phyloP scores from a whole-genome alignment of 2,329 filamentous ascomycete genomes.

The Helotiales sp. region DNA sequence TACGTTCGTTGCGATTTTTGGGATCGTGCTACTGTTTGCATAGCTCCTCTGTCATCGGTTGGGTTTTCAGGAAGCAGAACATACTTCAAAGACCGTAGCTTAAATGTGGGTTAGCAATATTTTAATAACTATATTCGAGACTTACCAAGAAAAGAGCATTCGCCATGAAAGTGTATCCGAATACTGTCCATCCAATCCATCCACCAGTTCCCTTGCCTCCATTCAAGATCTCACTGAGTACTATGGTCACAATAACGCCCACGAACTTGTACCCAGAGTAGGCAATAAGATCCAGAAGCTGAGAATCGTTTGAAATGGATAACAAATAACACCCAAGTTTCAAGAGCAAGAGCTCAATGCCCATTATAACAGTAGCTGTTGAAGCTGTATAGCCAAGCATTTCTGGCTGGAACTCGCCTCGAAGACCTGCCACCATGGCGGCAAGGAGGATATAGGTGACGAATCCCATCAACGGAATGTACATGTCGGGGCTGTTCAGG shows the following conservation, averaged over 20 bases:
- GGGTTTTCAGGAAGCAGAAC: constrained; percentile 86
- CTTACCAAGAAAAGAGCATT: constrained; percentile 93
- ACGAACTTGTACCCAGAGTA: constrained; percentile 99
- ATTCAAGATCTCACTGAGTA: constrained; percentile 75
- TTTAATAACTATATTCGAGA: constrained; percentile 14
- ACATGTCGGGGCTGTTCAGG: constrained; percentile 98
- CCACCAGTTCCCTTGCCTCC: constrained; percentile 80
- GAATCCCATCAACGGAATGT: constrained; percentile 97
- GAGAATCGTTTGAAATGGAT: constrained; percentile 90
- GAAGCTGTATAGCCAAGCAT: constrained; percentile 87
- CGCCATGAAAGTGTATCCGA: constrained; percentile 87
- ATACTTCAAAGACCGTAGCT: constrained; percentile 95
- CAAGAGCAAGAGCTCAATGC: constrained; percentile 85
- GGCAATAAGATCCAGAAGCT: constrained; percentile 89
- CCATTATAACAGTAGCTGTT: constrained; percentile 77
- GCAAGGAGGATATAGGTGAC: constrained; percentile 97
- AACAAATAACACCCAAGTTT: constrained; percentile 93
- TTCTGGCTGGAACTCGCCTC: constrained; percentile 91
- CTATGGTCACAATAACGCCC: constrained; percentile 87
- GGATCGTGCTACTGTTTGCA: constrained; percentile 74
- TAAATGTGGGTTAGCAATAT: constrained; percentile 18
- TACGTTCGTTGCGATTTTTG: constrained; percentile 88
- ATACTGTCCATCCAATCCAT: constrained; percentile 86
- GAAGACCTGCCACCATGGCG: constrained; percentile 83
- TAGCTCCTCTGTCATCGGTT: constrained; percentile 57